Conservation (phyloP, 306 rosid genomes). For the Vigna unguiculata region DNA sequence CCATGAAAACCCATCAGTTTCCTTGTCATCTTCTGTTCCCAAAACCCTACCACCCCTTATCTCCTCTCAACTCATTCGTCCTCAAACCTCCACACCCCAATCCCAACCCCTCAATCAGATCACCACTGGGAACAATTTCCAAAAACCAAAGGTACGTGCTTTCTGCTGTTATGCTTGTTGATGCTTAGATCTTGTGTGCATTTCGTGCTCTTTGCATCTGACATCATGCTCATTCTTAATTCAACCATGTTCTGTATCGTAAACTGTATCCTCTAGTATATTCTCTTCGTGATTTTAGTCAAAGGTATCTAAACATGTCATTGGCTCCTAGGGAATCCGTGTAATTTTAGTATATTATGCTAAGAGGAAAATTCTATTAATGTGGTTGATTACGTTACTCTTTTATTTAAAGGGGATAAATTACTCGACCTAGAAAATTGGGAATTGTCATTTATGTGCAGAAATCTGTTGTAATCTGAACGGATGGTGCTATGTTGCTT, state of each 20-base stretch:
- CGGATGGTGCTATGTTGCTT: not conserved
- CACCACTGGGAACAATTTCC: slow-evolving; percentile 43
- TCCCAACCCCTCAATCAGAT: slow-evolving; percentile 49
- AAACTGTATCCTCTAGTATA: slow-evolving; percentile 10
- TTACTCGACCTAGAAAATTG: not conserved
- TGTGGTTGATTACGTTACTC: slow-evolving; percentile 1
- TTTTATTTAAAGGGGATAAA: not conserved
- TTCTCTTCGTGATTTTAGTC: slow-evolving; percentile 14
- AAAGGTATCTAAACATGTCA: slow-evolving; percentile 17
- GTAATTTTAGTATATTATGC: slow-evolving; percentile 5
- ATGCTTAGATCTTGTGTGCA: slow-evolving; percentile 27
- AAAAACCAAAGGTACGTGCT: slow-evolving; percentile 65
- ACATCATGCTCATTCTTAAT: not conserved
- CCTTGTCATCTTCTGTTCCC: slow-evolving; percentile 44
- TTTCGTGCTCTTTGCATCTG: not conserved
- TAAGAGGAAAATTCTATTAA: slow-evolving; percentile 14
- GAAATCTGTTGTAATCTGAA: slow-evolving; percentile 6
- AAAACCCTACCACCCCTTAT: slow-evolving; percentile 26
- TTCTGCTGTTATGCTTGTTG: not conserved
- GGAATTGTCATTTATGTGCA: not conserved
- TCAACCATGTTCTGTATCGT: slow-evolving; percentile 1
- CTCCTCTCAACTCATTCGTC: slow-evolving; percentile 32
- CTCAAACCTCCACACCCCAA: slow-evolving; percentile 46
- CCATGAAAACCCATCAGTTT: slow-evolving; percentile 50
- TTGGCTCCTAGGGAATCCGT: slow-evolving; percentile 10